Percentiles rank a stretch among this genome's conserved stretches.
Conservation (phyloP, 78 protist genomes). For the Diacronema lutheri region DNA sequence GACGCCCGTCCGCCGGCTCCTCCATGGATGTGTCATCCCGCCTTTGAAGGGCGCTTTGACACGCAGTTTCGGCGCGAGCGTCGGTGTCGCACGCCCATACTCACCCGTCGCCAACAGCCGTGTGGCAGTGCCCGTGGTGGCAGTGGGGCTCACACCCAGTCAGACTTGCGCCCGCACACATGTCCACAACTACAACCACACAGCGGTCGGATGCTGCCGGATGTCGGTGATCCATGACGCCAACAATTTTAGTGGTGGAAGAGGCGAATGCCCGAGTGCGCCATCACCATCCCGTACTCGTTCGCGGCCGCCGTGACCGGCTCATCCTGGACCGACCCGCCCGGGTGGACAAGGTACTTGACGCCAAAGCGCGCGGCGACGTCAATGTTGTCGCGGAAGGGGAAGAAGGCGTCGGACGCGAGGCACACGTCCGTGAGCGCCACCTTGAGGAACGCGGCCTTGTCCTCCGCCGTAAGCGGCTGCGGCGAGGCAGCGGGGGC, state of each 20-base stretch:
- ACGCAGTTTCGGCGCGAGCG: too few species aligned
- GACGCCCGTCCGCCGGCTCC: too few species aligned
- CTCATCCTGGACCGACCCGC: constrained; percentile 59
- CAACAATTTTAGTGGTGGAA: constrained; percentile 85
- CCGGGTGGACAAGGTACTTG: constrained; percentile 31
- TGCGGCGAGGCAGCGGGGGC: neutral
- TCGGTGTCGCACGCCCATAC: too few species aligned
- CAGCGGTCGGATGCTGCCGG: too few species aligned
- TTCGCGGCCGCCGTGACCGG: constrained; percentile 54
- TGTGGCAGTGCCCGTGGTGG: too few species aligned
- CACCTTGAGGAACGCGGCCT: neutral
- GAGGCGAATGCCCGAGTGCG: constrained; percentile 55
- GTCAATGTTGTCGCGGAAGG: constrained; percentile 73
- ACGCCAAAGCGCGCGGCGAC: neutral
- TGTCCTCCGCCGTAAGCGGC: constrained; percentile 25
- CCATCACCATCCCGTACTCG: constrained; percentile 61
- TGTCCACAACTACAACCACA: too few species aligned
- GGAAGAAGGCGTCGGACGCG: constrained; percentile 79
- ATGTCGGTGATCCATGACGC: too few species aligned
- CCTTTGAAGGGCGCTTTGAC: too few species aligned
- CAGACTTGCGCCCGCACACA: too few species aligned
- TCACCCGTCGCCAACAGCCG: too few species aligned
- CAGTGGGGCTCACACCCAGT: too few species aligned
- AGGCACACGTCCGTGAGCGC: constrained; percentile 20
- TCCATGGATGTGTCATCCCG: too few species aligned